Conservation (phyloP, 805 yeast species). For the Sugiyamaella lignohabitans region DNA sequence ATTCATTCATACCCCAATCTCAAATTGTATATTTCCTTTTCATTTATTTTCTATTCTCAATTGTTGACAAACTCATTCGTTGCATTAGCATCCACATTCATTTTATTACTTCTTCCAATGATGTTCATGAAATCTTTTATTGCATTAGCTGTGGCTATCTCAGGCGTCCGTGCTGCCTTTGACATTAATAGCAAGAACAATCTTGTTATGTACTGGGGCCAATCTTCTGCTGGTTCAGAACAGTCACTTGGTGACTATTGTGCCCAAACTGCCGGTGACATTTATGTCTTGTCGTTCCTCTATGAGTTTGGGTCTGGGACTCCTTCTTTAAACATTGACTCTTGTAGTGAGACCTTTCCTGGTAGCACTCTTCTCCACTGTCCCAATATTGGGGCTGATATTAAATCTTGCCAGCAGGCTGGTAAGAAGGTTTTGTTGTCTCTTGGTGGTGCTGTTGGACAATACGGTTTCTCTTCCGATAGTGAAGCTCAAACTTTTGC, state of each 20-base stretch:
- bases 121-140: background rate
- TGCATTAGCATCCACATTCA: background rate
- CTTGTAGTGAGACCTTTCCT: slow-evolving; percentile 9
- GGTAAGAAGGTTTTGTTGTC: slow-evolving; percentile 78
- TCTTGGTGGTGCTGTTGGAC: slow-evolving; percentile 64
- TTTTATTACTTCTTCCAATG: background rate
- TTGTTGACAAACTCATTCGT: background rate
- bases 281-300: slow-evolving; percentile 59
- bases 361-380: slow-evolving; percentile 42
- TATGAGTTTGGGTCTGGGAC: slow-evolving; percentile 45
- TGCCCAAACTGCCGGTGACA: slow-evolving; percentile 57
- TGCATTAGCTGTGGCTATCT: slow-evolving; percentile 5
- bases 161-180: slow-evolving; percentile 16
- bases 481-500: slow-evolving; percentile 55
- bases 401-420: slow-evolving; percentile 63
- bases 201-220: slow-evolving; percentile 84
- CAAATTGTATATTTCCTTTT: too few species aligned
- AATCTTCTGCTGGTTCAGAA: slow-evolving; percentile 56
- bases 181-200: slow-evolving; percentile 39
- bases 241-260: slow-evolving; percentile 52
- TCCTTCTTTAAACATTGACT: slow-evolving; percentile 12
- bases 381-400: slow-evolving; percentile 51
- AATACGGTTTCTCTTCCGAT: slow-evolving; percentile 48
- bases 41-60: too few species aligned
- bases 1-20: too few species aligned